Base-by-base conservation (phyloP, 2,329 filamentous ascomycete species). In the Conoideocrella luteorostrata region DNA sequence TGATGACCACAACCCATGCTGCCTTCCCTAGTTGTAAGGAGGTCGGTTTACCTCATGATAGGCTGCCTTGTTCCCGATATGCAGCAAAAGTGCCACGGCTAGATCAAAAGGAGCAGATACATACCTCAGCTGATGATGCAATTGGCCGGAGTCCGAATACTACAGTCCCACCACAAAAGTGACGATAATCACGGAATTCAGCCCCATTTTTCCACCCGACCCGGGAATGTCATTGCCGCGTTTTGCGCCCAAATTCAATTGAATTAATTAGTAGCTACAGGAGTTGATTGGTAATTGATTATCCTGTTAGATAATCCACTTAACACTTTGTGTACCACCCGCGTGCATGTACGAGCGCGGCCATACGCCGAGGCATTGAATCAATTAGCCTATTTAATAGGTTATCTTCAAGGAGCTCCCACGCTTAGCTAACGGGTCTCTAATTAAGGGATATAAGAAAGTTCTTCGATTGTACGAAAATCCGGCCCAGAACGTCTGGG, bases 301-400 rank as follows among this genome's bases (percentile, higher is more conserved):
- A 5, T 7, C n/a, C 12, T 35, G 21, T 11, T 42, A 35, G 13
- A 21, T 7, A 35, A 35, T 35, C 10, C 7, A 7, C 4, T 22
- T 40, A 43, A 28, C 45, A 45, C 18, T 48, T 45, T 17, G 13
- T 48, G 33, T 45, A 48, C 42, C 18, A 45, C 13, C 46, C 21
- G 2, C 33, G 11, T 3, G 42, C 29, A 12, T 7, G 7, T 4
- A 42, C 34, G 36, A 45, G 22, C 7, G 39, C 46, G 3, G n/a
- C 5, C 4, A 48, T 13, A 9, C 39, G 32, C n/a, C 29, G 22
- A 11, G 26, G 7, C 42, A 43, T 45, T 26, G 37, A 38, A 30
- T 10, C 12, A 28, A 36, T 30, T 5, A 47, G 42, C 11, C 21
- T 28, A n/a, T 47, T 23, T 32, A 45, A 35, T 4, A 43, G 12